Evolutionary conservation across 1,139 yeast genomes (phyloP), one percentile per base, ranked within the genome.

Genomic region (Pichia cactophila): DNA sequence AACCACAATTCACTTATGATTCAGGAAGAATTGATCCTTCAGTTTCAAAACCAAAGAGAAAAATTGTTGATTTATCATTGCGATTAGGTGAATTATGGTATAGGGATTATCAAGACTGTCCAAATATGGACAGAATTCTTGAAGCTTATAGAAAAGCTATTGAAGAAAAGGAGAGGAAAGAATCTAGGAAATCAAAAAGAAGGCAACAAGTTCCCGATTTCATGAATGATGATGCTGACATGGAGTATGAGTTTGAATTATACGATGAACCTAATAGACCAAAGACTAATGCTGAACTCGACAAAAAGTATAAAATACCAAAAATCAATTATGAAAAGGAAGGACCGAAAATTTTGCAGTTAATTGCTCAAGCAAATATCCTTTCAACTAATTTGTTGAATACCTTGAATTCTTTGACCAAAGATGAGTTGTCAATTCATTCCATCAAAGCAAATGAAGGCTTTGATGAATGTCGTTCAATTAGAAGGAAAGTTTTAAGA

Each of bases 361-460:
- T 83, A 10, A 77, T 90, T 50, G 89, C 96, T 3, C 86, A 86
- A 51, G 81, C 95, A 17, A 79, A 84, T 49, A 80, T 88, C 10
- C 78, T 83, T 11, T 78, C 96, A 7, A 84, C 90, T 0, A 76
- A 83, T n/a, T 70, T 92, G 55, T 70, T 71, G 38, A 89, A 90
- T 61, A 70, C 81, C 9, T 70, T 92, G 50, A 70, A 78, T 52
- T 67, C 77, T n/a, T 70, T 88, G 44, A 69, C 72, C 50, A 59
- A 65, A 0, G 78, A 70, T 1, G 77, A 72, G 50, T 68, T 77
- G 5, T 83, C 96, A 1, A 70, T 80, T 46, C 88, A 86, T 48
- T 79, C 84, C 58, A 70, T 70, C 26, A 75, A 74, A 49, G 80
- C 86, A 2, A 72, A 78, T 8, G 70, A 69, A 33, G 77, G 78